A percentile compares a stretch with the other conserved stretches of the same genome.
Conservation (phyloP, 208 protist species). For the Crithidia expoeki region DNA sequence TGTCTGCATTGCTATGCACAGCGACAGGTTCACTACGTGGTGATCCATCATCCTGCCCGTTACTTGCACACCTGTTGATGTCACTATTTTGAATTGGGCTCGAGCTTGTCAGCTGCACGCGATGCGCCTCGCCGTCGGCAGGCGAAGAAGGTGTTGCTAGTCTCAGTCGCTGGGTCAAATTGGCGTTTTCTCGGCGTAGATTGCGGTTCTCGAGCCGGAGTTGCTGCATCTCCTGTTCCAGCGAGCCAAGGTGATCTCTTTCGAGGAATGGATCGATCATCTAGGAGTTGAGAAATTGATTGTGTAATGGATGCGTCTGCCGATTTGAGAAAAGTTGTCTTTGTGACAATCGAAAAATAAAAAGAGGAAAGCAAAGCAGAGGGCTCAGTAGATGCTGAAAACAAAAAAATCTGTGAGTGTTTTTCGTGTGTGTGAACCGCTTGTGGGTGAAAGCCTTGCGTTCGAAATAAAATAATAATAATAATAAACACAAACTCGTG, state of each 20-base stretch:
- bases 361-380: too few species aligned
- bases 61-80: not conserved
- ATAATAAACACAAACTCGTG: too few species aligned
- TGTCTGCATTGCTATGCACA: not conserved
- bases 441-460: too few species aligned
- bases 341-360: too few species aligned
- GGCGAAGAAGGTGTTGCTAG: constrained; percentile 6
- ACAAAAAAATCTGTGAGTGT: too few species aligned
- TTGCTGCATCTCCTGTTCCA: constrained; percentile 49
- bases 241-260: not conserved
- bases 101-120: not conserved
- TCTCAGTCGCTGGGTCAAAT: constrained; percentile 44
- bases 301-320: not conserved
- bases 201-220: constrained; percentile 65
- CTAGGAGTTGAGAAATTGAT: not conserved
- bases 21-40: not conserved
- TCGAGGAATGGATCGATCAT: constrained; percentile 43
- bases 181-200: constrained; percentile 55
- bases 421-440: too few species aligned
- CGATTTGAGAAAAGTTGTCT: too few species aligned
- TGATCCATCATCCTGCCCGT: not conserved
- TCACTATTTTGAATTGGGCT: not conserved
- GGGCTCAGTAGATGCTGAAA: too few species aligned
- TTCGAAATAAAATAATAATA: too few species aligned
- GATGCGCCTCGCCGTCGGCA: not conserved